Conservation (phyloP, 2,329 filamentous ascomycete species). For the Alternaria tenuissima region DNA sequence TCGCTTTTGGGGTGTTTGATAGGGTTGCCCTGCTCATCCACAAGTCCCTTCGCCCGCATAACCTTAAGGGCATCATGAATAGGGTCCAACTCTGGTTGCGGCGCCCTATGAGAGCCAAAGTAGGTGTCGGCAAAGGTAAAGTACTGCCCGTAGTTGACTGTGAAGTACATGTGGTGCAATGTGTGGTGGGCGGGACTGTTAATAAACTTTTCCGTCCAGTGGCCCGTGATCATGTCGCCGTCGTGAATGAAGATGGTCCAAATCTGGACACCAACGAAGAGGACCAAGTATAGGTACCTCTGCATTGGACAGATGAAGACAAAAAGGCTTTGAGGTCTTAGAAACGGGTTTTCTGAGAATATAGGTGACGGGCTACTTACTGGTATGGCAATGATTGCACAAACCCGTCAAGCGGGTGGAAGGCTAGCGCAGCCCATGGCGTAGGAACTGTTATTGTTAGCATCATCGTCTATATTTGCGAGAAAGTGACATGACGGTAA, state of each 20-base stretch:
- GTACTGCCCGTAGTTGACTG: slow-evolving; percentile 17
- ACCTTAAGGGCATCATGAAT: slow-evolving; percentile 17
- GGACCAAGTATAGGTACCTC: slow-evolving; percentile 15
- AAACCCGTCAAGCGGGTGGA: slow-evolving; percentile 13
- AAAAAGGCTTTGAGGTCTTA: slow-evolving; percentile 7
- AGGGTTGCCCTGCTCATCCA: slow-evolving; percentile 11
- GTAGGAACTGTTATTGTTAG: slow-evolving; percentile 12
- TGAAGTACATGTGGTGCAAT: slow-evolving; percentile 16
- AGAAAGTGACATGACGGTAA: background rate
- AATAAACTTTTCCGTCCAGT: slow-evolving; percentile 15
- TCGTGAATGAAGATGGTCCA: slow-evolving; percentile 18
- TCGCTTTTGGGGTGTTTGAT: slow-evolving; percentile 14
- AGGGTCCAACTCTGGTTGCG: slow-evolving; percentile 10
- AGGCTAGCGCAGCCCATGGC: slow-evolving; percentile 16
- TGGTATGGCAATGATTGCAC: slow-evolving; percentile 15
- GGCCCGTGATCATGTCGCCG: slow-evolving; percentile 13
- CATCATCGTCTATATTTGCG: background rate
- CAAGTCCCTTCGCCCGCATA: slow-evolving; percentile 12
- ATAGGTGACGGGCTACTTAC: background rate
- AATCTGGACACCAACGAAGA: slow-evolving; percentile 12
- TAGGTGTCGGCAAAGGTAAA: slow-evolving; percentile 14
- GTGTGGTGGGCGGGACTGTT: slow-evolving; percentile 16
- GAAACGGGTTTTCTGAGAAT: background rate
- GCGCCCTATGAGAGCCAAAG: slow-evolving; percentile 12
- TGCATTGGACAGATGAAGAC: slow-evolving; percentile 15